Percentiles rank a stretch among this genome's conserved stretches.
Conservation (phyloP, 2,329 filamentous ascomycete genomes). For the Pseudocercospora eumusae region DNA sequence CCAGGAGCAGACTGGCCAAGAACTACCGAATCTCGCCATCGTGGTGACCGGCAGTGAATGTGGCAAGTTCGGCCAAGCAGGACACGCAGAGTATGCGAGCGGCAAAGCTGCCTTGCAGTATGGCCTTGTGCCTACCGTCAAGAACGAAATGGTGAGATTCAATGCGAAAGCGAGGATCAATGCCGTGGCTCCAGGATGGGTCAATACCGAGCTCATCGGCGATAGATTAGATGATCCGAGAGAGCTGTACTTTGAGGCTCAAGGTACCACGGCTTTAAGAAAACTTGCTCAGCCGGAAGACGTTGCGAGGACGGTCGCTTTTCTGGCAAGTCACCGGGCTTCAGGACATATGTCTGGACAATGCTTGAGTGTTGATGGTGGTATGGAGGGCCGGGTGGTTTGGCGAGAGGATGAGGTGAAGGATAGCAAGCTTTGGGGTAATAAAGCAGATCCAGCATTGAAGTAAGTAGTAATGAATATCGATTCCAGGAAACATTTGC, state of each 20-base stretch:
- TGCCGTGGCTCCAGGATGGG: slow-evolving; percentile 54
- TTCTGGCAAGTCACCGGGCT: slow-evolving; percentile 54
- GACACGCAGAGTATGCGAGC: slow-evolving; percentile 54
- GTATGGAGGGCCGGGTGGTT: slow-evolving; percentile 54
- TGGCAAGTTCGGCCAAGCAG: slow-evolving; percentile 54
- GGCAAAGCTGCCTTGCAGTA: slow-evolving; percentile 57
- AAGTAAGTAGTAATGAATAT: not conserved
- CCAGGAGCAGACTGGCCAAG: slow-evolving; percentile 42
- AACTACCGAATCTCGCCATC: slow-evolving; percentile 54
- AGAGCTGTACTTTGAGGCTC: slow-evolving; percentile 54
- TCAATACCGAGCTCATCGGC: slow-evolving; percentile 52
- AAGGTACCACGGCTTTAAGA: slow-evolving; percentile 52
- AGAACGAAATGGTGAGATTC: slow-evolving; percentile 57
- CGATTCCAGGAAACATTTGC: not conserved
- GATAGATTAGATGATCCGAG: slow-evolving; percentile 53
- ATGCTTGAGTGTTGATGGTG: slow-evolving; percentile 54
- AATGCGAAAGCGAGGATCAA: slow-evolving; percentile 56
- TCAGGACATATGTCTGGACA: slow-evolving; percentile 59
- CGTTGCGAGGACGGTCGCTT: slow-evolving; percentile 53
- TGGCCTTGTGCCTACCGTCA: slow-evolving; percentile 52
- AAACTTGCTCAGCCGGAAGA: slow-evolving; percentile 54
- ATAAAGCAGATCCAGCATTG: slow-evolving; percentile 18
- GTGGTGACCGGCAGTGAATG: slow-evolving; percentile 57
- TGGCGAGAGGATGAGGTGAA: slow-evolving; percentile 51
- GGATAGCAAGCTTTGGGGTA: slow-evolving; percentile 19